Evolutionary conservation across 1,139 yeast species (phyloP), one percentile per base, ranked within the genome.

Genomic region (Magnusiomyces magnusii): DNA sequence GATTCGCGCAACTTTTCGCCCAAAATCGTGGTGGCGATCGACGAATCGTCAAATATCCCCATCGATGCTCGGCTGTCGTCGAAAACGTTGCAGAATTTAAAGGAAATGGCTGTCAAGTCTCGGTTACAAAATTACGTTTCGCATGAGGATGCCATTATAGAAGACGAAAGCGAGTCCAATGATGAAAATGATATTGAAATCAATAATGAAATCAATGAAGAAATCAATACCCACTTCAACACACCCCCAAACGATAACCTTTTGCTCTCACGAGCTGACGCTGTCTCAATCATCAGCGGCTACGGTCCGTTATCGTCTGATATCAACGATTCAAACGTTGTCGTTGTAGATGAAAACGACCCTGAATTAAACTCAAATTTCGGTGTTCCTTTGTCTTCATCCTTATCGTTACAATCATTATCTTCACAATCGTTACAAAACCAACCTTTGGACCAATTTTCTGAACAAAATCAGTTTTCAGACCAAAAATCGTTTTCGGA

Each of bases 21-120:
- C 9, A 66, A 65, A 44, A 62, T 67, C 21, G 62, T 63, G 1
- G 61, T 67, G 19, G 62, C 63, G 2, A 57, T 65, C 34, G 67
- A 65, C 54, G 53, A 55, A 34, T 54, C 53, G 34, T 58, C 60
- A 34, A 61, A 64, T 25, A 54, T 58, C 24, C 66, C 66, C 23
- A 54, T 64, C 47, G 58, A 61, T 23, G 66, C 66, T 21, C 39
- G 56, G 25, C 47, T 64, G n/a, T 57, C 64, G 2, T 51, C 60
- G 7, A 57, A 58, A 9, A 65, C 64, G 0, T 31, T 61, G 10
- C 60, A 61, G 25, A 60, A 53, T 47, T 55, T 62, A n/a, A 59
- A 58, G 47, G 56, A 57, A 27, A 58, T 62, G 25, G 59, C 17
- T 9, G 36, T 31, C 36, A 13, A 31, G 10, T 31, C 36, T 7